Evolutionary conservation across 805 yeast genomes (phyloP).

Genomic region (Saturnispora halmiae): DNA sequence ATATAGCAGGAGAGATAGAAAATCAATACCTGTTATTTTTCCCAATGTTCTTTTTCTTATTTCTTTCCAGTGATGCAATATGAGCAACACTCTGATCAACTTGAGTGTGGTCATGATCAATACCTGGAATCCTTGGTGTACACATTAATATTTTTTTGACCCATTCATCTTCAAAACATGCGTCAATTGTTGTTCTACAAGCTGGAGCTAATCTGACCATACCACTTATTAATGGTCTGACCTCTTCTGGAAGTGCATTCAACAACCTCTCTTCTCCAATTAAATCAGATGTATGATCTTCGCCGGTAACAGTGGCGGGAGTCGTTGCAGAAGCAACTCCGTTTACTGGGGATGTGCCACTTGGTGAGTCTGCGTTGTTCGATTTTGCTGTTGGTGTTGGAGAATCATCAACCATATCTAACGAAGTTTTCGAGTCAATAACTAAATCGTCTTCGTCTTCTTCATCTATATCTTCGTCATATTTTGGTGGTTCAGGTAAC

Average conservation of each 20-base stretch:
- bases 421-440: slow-evolving; percentile 12
- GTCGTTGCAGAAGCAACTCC: no score
- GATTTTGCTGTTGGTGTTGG: not conserved
- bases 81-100: slow-evolving; percentile 94
- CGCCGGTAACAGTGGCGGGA: no score
- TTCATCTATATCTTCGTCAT: slow-evolving; percentile 11
- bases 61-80: slow-evolving; percentile 85
- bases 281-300: slow-evolving; percentile 49
- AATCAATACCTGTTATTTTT: slow-evolving; percentile 1
- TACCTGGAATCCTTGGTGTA: slow-evolving; percentile 38
- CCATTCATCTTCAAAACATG: slow-evolving; percentile 69
- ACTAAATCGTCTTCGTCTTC: slow-evolving; percentile 6
- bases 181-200: slow-evolving; percentile 73
- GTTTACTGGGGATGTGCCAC: no score
- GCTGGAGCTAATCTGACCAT: slow-evolving; percentile 86
- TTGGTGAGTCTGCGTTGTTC: slow-evolving; percentile 10
- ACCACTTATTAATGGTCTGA: slow-evolving; percentile 55
- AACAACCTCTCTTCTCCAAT: slow-evolving; percentile 66
- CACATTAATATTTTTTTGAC: slow-evolving; percentile 58
- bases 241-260: slow-evolving; percentile 61
- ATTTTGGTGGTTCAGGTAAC: slow-evolving; percentile 41
- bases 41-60: slow-evolving; percentile 35
- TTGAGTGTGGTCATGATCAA: slow-evolving; percentile 72
- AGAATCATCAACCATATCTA: slow-evolving; percentile 1
- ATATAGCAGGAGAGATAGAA: no score